Evolutionary conservation across 768 basidiomycete genomes (phyloP).

Genomic region (Tylopilus subfusipes): DNA sequence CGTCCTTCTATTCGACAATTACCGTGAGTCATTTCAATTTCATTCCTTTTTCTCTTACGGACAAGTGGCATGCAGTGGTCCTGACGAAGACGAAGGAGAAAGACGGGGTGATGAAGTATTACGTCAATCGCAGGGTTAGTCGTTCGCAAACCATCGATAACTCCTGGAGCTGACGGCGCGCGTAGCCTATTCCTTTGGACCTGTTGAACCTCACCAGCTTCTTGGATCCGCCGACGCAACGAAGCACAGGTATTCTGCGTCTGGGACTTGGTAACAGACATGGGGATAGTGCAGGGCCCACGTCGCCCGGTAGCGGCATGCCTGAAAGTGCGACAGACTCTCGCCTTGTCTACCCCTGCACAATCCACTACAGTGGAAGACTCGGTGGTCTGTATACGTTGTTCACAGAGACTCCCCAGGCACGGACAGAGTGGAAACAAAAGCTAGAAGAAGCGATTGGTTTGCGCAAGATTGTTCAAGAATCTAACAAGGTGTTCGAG

Average conservation of each 20-base stretch:
- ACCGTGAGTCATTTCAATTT: conserved; percentile 51
- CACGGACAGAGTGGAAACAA: conserved; percentile 82
- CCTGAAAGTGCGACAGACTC: conserved; percentile 57
- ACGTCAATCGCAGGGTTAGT: conserved; percentile 75
- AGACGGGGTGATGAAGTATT: conserved; percentile 70
- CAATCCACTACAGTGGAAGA: conserved; percentile 84
- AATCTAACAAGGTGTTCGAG: conserved; percentile 94
- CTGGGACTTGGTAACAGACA: conserved; percentile 45
- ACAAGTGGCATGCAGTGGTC: conserved; percentile 54
- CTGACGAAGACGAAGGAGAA: conserved; percentile 83
- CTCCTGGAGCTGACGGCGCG: not conserved
- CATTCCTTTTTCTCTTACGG: not conserved
- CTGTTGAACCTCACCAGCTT: conserved; percentile 83
- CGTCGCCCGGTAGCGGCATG: conserved; percentile 25
- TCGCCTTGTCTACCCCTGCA: conserved; percentile 81
- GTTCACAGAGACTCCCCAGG: conserved; percentile 77
- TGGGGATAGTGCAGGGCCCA: conserved; percentile 23
- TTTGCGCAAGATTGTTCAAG: conserved; percentile 80
- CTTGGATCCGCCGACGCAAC: conserved; percentile 72
- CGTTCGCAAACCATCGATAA: not conserved
- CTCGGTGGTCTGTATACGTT: conserved; percentile 83
- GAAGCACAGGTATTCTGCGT: conserved; percentile 71
- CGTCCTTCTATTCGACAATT: conserved; percentile 93
- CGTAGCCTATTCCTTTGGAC: conserved; percentile 91
- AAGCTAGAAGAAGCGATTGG: conserved; percentile 88